Conservation (phyloP, 2,329 filamentous ascomycete species). For the Hypoxylon sp. region DNA sequence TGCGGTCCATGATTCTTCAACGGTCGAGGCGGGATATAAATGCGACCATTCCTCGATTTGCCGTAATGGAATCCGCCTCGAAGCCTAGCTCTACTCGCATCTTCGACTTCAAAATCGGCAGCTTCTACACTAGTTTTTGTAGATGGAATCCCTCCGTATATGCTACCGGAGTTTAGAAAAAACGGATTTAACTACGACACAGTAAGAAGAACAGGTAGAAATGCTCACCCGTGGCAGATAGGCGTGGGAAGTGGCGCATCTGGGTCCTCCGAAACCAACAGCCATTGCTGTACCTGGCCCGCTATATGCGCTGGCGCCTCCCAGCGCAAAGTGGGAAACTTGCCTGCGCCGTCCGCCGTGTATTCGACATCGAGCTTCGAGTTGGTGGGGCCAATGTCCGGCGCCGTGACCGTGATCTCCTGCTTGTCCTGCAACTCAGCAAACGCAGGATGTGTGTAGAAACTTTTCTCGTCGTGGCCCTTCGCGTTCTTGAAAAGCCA, state of each 20-base stretch:
- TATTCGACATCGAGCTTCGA: slow-evolving; percentile 50
- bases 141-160: slow-evolving; percentile 53
- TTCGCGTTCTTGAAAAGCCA: slow-evolving; percentile 52
- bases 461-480: slow-evolving; percentile 51
- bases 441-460: slow-evolving; percentile 50
- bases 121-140: slow-evolving; percentile 46
- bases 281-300: slow-evolving; percentile 52
- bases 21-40: slow-evolving; percentile 58
- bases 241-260: slow-evolving; percentile 56
- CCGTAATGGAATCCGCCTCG: slow-evolving; percentile 59
- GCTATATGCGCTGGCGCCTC: slow-evolving; percentile 43
- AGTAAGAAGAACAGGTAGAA: not conserved
- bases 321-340: slow-evolving; percentile 55
- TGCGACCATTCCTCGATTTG: slow-evolving; percentile 49
- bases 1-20: slow-evolving; percentile 60
- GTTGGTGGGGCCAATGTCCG: slow-evolving; percentile 51
- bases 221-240: slow-evolving; percentile 55
- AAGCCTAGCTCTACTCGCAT: slow-evolving; percentile 44
- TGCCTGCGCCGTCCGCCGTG: slow-evolving; percentile 50
- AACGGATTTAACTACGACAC: not conserved
- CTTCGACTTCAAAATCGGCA: slow-evolving; percentile 50
- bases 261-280: slow-evolving; percentile 57
- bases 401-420: slow-evolving; percentile 51
- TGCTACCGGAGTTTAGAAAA: slow-evolving; percentile 27
- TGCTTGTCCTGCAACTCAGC: slow-evolving; percentile 43